Conservation (phyloP, 2,329 filamentous ascomycete genomes). For the Xylaria polymorpha region DNA sequence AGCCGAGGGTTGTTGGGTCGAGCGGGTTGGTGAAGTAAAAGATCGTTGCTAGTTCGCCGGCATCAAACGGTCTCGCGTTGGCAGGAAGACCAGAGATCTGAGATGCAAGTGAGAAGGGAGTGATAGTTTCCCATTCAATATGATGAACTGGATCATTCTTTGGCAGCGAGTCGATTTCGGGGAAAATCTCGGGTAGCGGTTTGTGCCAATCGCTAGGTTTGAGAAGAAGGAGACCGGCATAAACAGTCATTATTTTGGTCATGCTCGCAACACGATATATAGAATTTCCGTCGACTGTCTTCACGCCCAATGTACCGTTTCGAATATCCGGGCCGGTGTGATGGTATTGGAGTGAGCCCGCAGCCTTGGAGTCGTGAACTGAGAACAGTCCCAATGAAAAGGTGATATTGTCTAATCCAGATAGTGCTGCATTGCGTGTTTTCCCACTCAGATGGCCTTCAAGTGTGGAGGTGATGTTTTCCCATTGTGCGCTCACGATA, state of each 20-base stretch:
- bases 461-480: conserved; percentile 48
- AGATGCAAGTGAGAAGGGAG: conserved; percentile 49
- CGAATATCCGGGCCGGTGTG: conserved; percentile 51
- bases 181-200: conserved; percentile 48
- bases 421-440: conserved; percentile 29
- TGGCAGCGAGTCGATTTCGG: conserved; percentile 44
- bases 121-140: conserved; percentile 51
- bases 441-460: conserved; percentile 40
- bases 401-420: conserved; percentile 50
- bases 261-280: conserved; percentile 58
- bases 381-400: conserved; percentile 57
- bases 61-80: conserved; percentile 41
- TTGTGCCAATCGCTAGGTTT: conserved; percentile 51
- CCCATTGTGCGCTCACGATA: conserved; percentile 50
- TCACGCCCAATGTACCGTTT: conserved; percentile 48
- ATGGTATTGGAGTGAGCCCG: conserved; percentile 51
- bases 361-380: conserved; percentile 49
- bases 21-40: conserved; percentile 27
- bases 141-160: conserved; percentile 41
- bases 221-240: conserved; percentile 52
- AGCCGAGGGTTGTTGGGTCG: conserved; percentile 34
- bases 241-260: conserved; percentile 55
- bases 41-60: conserved; percentile 28
- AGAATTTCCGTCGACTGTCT: conserved; percentile 54
- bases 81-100: conserved; percentile 49